Evolutionary conservation across 371 early-diverging fungal genomes (phyloP), one percentile per base, ranked within the genome.

Genomic region (Mortierella sp.): DNA sequence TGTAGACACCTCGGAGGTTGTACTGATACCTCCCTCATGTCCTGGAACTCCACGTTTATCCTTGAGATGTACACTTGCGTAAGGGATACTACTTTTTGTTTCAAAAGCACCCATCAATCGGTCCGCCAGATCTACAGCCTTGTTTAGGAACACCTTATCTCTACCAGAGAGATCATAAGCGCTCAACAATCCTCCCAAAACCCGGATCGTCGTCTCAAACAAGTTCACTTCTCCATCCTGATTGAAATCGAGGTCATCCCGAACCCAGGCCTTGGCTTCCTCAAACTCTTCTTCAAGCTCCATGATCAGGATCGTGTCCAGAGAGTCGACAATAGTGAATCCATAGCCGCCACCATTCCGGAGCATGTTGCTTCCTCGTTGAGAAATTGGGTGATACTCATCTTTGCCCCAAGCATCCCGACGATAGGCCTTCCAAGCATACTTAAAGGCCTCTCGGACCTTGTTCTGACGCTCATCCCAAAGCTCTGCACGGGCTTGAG

Each of bases 131-230:
- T 95, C 92, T 14, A 84, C 83, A 0, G 97, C 96, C 75, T 92
- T 92, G 18, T 84, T 81, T 59, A 97, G 73, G 55, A 93, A 89
- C n/a, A 87, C 43, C 2, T 63, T 26, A 66, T 96, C 94, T 15
- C 88, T 84, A n/a, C 88, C 89, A 0, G 91, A 87, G 19, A 95
- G 84, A 66, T 95, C 87, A 74, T 96, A 92, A 0, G 95, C 94
- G 19, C 91, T 88, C 43, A 97, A 75, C 9, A 98, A 80, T 7
- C 97, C 97, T 12, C 99, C 99, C 19, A 99, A 79, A 3, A 96
- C 89, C 11, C 99, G 91, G 58, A 98, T 99, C 0, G 92, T 96
- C 14, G 95, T 94, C 82, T 99, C 99, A 81, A 99, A 99, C 43
- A 97, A 85, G 70, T 91, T 93, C 16, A 96, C 94, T 14, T 91